These are phyloP conservation scores for Aspergillus fijiensis DNA, from an alignment of 2,329 filamentous ascomycete species.

Conservation along the genomic window DNA sequence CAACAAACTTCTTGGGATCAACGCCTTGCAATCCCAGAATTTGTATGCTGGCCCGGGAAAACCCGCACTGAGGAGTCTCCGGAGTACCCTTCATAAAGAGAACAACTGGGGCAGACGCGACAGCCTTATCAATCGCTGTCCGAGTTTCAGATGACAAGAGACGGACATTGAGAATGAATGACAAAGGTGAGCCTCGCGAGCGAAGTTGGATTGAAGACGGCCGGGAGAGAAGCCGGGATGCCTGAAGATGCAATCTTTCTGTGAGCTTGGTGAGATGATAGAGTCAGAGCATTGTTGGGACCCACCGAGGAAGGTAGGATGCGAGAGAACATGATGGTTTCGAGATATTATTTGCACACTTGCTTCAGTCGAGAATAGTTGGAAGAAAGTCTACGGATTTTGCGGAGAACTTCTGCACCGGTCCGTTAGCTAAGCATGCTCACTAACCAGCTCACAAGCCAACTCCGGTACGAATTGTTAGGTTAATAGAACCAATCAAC, in stretches of 20 bases:
- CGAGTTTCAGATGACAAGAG: constrained; percentile 78
- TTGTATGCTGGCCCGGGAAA: constrained; percentile 92
- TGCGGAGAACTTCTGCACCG: not conserved
- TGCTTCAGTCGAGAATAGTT: not conserved
- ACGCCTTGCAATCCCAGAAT: constrained; percentile 93
- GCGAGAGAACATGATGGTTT: constrained; percentile 31
- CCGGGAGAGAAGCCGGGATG: constrained; percentile 32
- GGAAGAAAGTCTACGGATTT: not conserved
- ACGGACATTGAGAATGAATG: constrained; percentile 47
- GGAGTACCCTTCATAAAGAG: constrained; percentile 99
- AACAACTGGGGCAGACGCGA: constrained; percentile 84
- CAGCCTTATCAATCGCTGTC: constrained; percentile 84
- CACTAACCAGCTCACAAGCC: constrained; percentile 1
- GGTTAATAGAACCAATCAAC: not conserved
- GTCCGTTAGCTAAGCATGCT: not conserved
- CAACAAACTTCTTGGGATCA: constrained; percentile 93
- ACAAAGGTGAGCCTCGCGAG: constrained; percentile 38
- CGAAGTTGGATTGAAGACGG: constrained; percentile 25
- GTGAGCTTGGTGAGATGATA: constrained; percentile 11
- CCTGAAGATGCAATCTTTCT: constrained; percentile 18
- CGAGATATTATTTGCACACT: not conserved
- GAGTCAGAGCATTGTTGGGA: not conserved
- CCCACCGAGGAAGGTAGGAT: constrained; percentile 23
- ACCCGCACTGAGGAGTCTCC: constrained; percentile 92
- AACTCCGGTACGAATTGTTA: not conserved